Conservation (phyloP, 176 grass and related monocot species). For the Cenchrus fungigraminus region DNA sequence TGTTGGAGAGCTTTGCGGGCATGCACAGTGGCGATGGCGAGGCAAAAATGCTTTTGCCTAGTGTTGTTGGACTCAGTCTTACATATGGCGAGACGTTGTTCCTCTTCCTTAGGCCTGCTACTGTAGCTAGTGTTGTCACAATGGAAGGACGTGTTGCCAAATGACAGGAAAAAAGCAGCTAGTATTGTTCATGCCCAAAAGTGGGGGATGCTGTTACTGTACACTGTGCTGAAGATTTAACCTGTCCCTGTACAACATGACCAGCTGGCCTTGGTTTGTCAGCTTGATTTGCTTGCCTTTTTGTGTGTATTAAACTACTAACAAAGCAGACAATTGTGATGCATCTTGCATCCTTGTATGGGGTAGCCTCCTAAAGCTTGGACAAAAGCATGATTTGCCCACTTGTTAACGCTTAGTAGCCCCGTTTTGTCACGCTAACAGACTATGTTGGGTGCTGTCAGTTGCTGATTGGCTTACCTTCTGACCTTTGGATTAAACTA, state of each 20-base stretch:
- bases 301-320: conserved; percentile 33
- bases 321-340: background rate
- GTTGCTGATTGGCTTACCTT: conserved; percentile 20
- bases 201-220: background rate
- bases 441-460: conserved; percentile 19
- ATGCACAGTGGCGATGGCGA: no score
- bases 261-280: background rate
- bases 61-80: no score
- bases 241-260: conserved; percentile 35
- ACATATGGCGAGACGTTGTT: conserved; percentile 1
- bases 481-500: conserved; percentile 35
- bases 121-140: background rate
- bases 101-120: background rate
- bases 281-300: conserved; percentile 43
- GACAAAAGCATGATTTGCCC: conserved; percentile 43
- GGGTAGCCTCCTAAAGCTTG: conserved; percentile 54
- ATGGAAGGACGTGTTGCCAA: background rate
- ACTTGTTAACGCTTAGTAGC: conserved; percentile 2
- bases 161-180: background rate
- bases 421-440: conserved; percentile 21
- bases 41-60: no score
- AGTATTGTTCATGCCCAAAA: background rate
- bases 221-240: conserved; percentile 1
- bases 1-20: no score
- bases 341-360: conserved; percentile 42